Percentiles rank a stretch among this genome's conserved stretches.
phyloP scores from a whole-genome alignment of 2,329 filamentous ascomycete species.

The Aspergillus texensis region DNA sequence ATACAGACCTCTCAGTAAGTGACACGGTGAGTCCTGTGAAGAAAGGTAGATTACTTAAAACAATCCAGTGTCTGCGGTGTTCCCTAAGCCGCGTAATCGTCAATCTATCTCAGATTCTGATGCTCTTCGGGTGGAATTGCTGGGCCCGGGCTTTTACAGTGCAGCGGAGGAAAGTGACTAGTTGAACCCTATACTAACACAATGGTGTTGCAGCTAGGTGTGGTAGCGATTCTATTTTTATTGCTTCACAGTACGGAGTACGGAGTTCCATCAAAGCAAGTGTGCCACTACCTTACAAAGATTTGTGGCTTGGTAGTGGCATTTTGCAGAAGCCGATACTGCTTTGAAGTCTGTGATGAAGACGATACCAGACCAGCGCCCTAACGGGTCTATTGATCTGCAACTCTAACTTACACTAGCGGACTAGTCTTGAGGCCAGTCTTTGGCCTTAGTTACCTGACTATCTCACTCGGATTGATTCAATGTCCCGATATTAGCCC shows the following conservation, averaged over 20 bases:
- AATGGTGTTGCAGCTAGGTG: not conserved
- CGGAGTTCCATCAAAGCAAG: not conserved
- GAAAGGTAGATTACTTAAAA: not conserved
- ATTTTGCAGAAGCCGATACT: not conserved
- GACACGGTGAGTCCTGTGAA: not conserved
- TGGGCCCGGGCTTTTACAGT: not conserved
- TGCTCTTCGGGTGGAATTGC: not conserved
- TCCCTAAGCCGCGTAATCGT: not conserved
- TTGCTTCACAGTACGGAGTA: not conserved
- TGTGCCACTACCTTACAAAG: not conserved
- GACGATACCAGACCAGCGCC: not conserved
- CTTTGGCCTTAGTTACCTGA: not conserved
- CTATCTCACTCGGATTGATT: no score
- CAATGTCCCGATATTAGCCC: no score
- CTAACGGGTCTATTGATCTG: not conserved
- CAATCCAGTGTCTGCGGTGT: not conserved
- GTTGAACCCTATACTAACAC: not conserved
- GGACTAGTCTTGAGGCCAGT: not conserved
- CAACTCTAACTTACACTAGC: not conserved
- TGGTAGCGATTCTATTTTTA: not conserved
- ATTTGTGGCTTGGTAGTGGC: not conserved
- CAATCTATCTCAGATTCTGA: not conserved
- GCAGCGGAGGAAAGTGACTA: not conserved
- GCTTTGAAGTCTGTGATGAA: not conserved
- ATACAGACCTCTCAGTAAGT: not conserved